Base-by-base conservation (phyloP, 495 filamentous ascomycete genomes). In the Pyrenula massariospora region DNA sequence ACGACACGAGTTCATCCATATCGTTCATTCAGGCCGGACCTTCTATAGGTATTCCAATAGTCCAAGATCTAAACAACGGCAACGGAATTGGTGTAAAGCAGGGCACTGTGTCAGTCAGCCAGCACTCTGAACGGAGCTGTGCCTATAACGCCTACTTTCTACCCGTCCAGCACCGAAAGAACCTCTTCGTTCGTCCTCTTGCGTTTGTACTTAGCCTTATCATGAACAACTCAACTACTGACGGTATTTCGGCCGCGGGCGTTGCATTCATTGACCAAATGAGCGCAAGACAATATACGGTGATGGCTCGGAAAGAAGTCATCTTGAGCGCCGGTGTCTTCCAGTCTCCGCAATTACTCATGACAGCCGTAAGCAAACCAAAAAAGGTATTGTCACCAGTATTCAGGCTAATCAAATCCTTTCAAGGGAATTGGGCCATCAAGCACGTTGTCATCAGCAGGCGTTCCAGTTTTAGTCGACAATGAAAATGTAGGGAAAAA, bases 261-360 rank as follows among this genome's bases (percentile, higher is more conserved):
- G 68, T 68, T 1, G 64, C 65, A 3, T 42, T 42, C 31, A 74
- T 78, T 50, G 58, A 22, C 2, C 55, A 65, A 24, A 63, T 62
- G 52, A 56, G 65, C 10, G 31, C 5, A 42, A 25, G 66, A 0
- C 68, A 54, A 20, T 54, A 54, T 54, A 65, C 60, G 23, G 68
- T 73, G 47, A 63, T 60, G 25, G 71, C 73, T 2, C 70, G 64
- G 11, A 74, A 72, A 54, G 81, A 84, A 60, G 77, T 82, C 22
- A 83, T 84, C 57, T 59, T 84, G 3, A 64, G 79, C 0, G 75
- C 77, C 53, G 81, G 81, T 10, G 61, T 75, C 22, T 70, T 83
- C 58, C 79, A 79, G 58, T 75, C 77, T 22, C 81, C 81, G 0
- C 77, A 82, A 56, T 68, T 84, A 15, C 59, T 79, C 0, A 77